A percentile compares a stretch with the other conserved stretches of the same genome.
Conservation (phyloP, 176 grass and related monocot species). For the bread wheat (Triticum aestivum) region IWGSC_CS_RefSeq_v2.1 NC_057814.1:96848137-96848636, state of each 20-base stretch:
- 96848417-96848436: constrained; percentile 48
- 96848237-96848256: constrained; percentile 47
- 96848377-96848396: constrained; percentile 41
- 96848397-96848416: constrained; percentile 41
- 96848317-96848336: constrained; percentile 37
- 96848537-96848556: constrained; percentile 45
- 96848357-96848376: constrained; percentile 64
- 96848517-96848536: constrained; percentile 58
- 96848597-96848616: constrained; percentile 47
- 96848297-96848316: constrained; percentile 41
- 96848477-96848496: constrained; percentile 32
- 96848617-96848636: constrained; percentile 60
- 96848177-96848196: constrained; percentile 30
- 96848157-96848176: constrained; percentile 33
- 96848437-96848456: constrained; percentile 46
- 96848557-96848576: constrained; percentile 41
- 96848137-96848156: constrained; percentile 38
- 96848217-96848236: constrained; percentile 25
- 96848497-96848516: constrained; percentile 42
- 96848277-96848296: constrained; percentile 46
- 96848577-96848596: constrained; percentile 67
- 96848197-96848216: constrained; percentile 41
- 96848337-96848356: constrained; percentile 50
- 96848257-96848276: constrained; percentile 42
- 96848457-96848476: constrained; percentile 52